A percentile compares a stretch with the other conserved stretches of the same genome.
Conservation (phyloP, 1,284 basidiomycete species). For the Flammula alnicola region DNA sequence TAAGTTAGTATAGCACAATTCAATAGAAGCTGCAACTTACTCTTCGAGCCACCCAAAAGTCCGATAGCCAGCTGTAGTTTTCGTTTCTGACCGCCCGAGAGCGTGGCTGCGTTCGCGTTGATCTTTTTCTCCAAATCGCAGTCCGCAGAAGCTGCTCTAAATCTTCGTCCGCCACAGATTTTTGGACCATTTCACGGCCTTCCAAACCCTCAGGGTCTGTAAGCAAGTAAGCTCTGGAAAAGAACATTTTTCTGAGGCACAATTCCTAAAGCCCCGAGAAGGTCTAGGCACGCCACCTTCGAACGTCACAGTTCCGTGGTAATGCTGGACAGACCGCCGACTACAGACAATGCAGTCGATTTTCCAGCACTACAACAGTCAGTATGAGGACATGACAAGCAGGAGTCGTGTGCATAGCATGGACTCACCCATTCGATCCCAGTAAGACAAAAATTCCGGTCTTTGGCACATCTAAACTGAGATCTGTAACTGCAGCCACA, state of each 20-base stretch:
- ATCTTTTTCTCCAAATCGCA: conserved; percentile 77
- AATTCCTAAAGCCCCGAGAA: conserved; percentile 70
- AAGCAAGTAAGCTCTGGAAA: conserved; percentile 78
- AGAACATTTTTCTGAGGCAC: conserved; percentile 86
- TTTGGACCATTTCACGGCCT: conserved; percentile 67
- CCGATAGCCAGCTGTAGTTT: conserved; percentile 83
- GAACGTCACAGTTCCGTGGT: conserved; percentile 72
- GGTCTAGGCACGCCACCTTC: conserved; percentile 56
- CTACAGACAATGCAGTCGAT: conserved; percentile 71
- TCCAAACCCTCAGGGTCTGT: conserved; percentile 77
- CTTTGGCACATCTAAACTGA: conserved; percentile 18
- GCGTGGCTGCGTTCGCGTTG: conserved; percentile 62
- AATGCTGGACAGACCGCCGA: conserved; percentile 64
- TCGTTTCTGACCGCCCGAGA: conserved; percentile 83
- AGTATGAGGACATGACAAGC: background rate
- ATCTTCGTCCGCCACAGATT: conserved; percentile 53
- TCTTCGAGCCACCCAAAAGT: conserved; percentile 73
- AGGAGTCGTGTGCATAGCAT: background rate
- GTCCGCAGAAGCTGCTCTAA: conserved; percentile 66
- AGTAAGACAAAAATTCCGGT: conserved; percentile 61
- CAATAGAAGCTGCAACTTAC: conserved; percentile 36
- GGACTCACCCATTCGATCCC: conserved; percentile 68
- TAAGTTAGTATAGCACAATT: background rate
- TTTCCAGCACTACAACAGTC: conserved; percentile 66
- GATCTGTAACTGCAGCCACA: conserved; percentile 61